A percentile compares a stretch with the other conserved stretches of the same genome.
Conservation (phyloP, 345 rosid genomes). For the Gossypium herbaceum region DNA sequence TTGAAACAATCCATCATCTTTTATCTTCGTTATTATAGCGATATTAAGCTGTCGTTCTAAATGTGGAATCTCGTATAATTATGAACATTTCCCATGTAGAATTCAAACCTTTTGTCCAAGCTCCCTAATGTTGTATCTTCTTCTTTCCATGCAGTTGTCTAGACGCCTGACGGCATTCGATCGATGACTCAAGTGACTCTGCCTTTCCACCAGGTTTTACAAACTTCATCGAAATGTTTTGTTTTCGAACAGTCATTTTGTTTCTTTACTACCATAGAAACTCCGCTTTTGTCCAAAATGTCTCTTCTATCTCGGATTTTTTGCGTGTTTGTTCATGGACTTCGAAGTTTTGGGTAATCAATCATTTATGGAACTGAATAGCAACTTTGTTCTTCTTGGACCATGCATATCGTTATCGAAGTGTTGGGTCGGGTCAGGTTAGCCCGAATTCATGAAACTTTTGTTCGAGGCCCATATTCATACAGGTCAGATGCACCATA, state of each 20-base stretch:
- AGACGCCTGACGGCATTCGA: not conserved
- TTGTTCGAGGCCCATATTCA: not conserved
- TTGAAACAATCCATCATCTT: not conserved
- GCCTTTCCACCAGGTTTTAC: not conserved
- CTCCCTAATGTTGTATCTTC: not conserved
- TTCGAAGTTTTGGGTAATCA: not conserved
- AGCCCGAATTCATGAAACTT: not conserved
- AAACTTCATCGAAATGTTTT: not conserved
- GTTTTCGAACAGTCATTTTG: not conserved
- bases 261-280: not conserved
- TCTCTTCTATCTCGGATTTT: not conserved
- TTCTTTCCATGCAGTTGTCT: not conserved
- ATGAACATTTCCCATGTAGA: not conserved
- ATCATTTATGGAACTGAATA: not conserved
- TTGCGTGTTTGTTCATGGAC: not conserved
- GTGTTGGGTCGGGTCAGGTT: no score
- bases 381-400: not conserved
- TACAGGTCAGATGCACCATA: no score
- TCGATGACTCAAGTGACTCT: not conserved
- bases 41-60: not conserved
- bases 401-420: not conserved
- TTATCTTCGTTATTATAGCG: not conserved
- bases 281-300: not conserved
- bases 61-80: not conserved
- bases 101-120: not conserved